phyloP scores from a whole-genome alignment of 805 yeast species.

The Candida awuae region DNA sequence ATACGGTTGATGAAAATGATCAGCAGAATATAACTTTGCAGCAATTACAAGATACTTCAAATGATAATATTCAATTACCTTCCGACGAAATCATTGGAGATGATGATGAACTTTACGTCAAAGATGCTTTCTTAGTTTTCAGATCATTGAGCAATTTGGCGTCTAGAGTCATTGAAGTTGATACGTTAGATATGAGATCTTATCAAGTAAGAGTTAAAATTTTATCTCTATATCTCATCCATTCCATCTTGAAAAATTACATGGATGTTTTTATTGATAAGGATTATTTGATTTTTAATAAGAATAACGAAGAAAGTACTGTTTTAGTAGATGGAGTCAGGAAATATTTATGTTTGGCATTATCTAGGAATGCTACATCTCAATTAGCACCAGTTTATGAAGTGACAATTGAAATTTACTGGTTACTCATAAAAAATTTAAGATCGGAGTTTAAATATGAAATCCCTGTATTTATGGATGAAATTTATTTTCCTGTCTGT shows the following conservation, averaged over 20 bases:
- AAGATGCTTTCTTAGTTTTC: conserved; percentile 88
- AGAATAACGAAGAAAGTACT: conserved; percentile 45
- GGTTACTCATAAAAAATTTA: conserved; percentile 76
- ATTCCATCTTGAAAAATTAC: conserved; percentile 77
- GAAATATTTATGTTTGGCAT: conserved; percentile 72
- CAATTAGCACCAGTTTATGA: conserved; percentile 88
- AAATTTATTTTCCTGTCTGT: conserved; percentile 87
- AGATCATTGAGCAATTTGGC: conserved; percentile 93
- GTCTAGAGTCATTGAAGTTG: conserved; percentile 72
- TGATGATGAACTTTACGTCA: conserved; percentile 63
- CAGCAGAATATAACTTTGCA: conserved; percentile 40
- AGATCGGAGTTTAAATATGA: conserved; percentile 87
- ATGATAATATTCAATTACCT: conserved; percentile 46
- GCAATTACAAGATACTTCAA: conserved; percentile 47
- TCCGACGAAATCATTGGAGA: conserved; percentile 37
- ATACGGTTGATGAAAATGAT: not conserved
- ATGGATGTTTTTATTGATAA: conserved; percentile 68
- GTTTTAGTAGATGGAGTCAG: conserved; percentile 71
- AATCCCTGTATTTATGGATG: conserved; percentile 87
- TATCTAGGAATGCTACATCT: conserved; percentile 89
- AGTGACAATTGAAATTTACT: conserved; percentile 83
- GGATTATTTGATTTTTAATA: conserved; percentile 43
- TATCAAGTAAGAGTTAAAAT: conserved; percentile 90
- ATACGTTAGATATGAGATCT: conserved; percentile 74
- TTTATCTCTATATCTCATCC: conserved; percentile 79